Conservation (phyloP, 2,329 filamentous ascomycete genomes). For the Paracamarosporium sp. region DNA sequence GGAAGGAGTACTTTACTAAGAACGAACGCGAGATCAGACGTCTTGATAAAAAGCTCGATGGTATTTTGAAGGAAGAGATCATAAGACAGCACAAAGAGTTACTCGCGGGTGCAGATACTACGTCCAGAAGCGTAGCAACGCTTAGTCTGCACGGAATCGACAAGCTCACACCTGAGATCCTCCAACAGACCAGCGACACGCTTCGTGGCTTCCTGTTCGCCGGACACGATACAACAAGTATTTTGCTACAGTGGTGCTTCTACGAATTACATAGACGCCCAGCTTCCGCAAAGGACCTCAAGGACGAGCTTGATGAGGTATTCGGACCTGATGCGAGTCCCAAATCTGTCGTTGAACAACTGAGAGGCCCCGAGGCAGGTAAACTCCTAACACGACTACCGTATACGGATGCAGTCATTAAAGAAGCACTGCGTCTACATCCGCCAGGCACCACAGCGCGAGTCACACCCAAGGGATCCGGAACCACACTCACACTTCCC, state of each 20-base stretch:
- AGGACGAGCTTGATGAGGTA: conserved; percentile 28
- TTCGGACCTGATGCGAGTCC: conserved; percentile 20
- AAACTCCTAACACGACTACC: conserved; percentile 43
- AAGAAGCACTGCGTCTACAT: conserved; percentile 52
- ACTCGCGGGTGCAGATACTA: neutral
- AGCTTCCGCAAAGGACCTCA: conserved; percentile 11
- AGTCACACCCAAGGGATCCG: conserved; percentile 15
- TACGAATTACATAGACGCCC: conserved; percentile 34
- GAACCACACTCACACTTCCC: conserved; percentile 17
- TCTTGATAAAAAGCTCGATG: conserved; percentile 18
- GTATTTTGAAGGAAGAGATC: conserved; percentile 22
- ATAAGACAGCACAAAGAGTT: conserved; percentile 14
- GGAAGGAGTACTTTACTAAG: conserved; percentile 20
- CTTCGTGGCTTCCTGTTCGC: conserved; percentile 45
- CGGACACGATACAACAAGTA: conserved; percentile 41
- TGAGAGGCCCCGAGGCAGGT: neutral
- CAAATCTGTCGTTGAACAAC: neutral
- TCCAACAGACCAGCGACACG: conserved; percentile 37
- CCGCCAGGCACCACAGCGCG: conserved; percentile 36
- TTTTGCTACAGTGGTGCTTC: conserved; percentile 29
- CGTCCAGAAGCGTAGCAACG: conserved; percentile 21
- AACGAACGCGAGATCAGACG: conserved; percentile 21
- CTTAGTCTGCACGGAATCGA: conserved; percentile 18
- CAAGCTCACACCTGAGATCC: conserved; percentile 30
- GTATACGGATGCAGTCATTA: conserved; percentile 51